phyloP scores from a whole-genome alignment of 176 grass and related monocot species.

The Aegilops sharonensis region DNA sequence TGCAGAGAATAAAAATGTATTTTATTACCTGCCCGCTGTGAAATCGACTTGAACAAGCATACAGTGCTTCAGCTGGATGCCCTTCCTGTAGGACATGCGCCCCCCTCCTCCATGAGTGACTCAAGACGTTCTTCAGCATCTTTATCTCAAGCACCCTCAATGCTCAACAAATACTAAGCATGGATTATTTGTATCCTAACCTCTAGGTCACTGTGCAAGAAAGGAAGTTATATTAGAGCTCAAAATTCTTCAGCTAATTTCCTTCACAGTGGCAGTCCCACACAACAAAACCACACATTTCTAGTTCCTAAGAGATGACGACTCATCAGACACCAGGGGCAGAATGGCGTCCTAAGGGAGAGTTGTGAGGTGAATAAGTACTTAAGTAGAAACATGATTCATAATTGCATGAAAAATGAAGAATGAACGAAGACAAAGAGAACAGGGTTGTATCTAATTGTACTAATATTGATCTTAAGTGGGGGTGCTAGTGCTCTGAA shows the following conservation, averaged over 20 bases:
- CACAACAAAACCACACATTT: not conserved
- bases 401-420: too few relatives aligned
- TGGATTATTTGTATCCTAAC: not conserved
- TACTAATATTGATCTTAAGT: not conserved
- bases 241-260: not conserved
- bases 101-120: slow-evolving; percentile 44
- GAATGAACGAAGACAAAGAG: too few relatives aligned
- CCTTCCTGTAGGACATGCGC: slow-evolving; percentile 1
- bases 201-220: not conserved
- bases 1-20: not conserved
- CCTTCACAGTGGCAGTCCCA: not conserved
- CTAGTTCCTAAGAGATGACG: not conserved
- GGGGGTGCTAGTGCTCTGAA: too few relatives aligned
- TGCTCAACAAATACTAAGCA: not conserved
- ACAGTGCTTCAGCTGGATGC: slow-evolving; percentile 9
- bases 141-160: not conserved
- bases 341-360: not conserved
- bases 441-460: too few relatives aligned
- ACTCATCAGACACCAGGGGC: not conserved
- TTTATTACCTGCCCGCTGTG: slow-evolving; percentile 44
- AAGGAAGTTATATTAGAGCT: not conserved
- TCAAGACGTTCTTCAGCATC: slow-evolving; percentile 53
- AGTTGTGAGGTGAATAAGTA: too few relatives aligned
- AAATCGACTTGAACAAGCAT: slow-evolving; percentile 43
- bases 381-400: too few relatives aligned